Base-by-base conservation (phyloP, 2,329 filamentous ascomycete species). In the Simplicillium sp. region DNA sequence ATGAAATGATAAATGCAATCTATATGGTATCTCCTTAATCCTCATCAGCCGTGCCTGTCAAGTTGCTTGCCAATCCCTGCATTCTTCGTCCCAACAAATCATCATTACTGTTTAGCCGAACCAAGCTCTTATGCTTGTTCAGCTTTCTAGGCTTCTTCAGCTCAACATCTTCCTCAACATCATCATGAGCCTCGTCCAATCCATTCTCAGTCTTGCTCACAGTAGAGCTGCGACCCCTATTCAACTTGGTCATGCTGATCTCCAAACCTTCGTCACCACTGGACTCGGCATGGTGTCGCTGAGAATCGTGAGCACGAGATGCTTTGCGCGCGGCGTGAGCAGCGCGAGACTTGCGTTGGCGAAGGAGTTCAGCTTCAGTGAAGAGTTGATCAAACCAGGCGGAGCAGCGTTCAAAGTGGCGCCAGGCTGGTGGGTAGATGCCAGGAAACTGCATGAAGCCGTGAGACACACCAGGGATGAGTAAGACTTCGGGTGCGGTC, bases 401-500 rank as follows among this genome's bases (percentile, higher is more conserved):
- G 0, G 80, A 82, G 47, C 84, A 86, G 29, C 83, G 76, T 48
- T 84, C 78, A 51, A 97, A 85, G 55, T 94, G 82, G 53, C 82
- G 84, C 86, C 88, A 94, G 1, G 86, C 89, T 8, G 92, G 87
- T 0, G 88, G 88, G 51, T 94, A 98, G 3, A 96, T 70, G 1
- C 77, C 72, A 0, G 87, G 87, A 55, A 98, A 95, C 56, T 96
- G 89, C 51, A 96, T 65, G 60, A 98, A 98, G 1, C 92, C 92
- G 54, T 98, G 92, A 4, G 82, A 88, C 37, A 95, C 87, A 0
- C 90, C 89, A 0, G 89, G 88, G 4, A 98, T 81, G 17, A 97
- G 68, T 14, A 80, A 77, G 2, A 96, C 85, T 54, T 96, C 87
- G 8, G 42, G 42, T 69, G 75, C 28, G 61, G 66, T 29, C 64